Conservation (phyloP, 2,329 filamentous ascomycete species). For the Diaporthe citri region DNA sequence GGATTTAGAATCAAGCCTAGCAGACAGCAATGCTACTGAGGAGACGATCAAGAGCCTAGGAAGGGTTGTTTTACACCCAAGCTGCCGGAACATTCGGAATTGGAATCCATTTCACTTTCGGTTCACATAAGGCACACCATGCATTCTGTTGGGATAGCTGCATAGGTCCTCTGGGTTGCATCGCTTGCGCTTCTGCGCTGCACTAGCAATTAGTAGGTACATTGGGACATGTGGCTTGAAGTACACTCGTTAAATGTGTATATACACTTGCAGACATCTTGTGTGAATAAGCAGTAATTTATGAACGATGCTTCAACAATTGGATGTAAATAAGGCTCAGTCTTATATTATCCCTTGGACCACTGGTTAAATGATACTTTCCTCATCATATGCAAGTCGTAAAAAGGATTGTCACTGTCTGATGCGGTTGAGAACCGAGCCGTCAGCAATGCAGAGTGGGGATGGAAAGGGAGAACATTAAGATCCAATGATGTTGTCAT, state of each 20-base stretch:
- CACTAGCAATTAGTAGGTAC: not conserved
- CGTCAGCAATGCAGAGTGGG: not conserved
- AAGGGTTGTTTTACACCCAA: not conserved
- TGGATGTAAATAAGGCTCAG: not conserved
- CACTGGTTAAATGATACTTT: not conserved
- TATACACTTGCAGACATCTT: not conserved
- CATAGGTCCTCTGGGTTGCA: not conserved
- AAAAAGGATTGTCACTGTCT: not conserved
- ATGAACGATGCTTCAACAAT: not conserved
- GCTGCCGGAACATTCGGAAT: not conserved
- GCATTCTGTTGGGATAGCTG: too few relatives aligned
- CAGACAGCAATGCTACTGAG: not conserved
- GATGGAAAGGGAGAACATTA: not conserved
- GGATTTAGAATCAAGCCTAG: not conserved
- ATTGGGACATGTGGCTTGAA: too few relatives aligned
- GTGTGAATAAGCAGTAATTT: too few relatives aligned
- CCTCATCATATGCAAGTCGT: not conserved
- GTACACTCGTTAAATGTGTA: too few relatives aligned
- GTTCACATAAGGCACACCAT: not conserved
- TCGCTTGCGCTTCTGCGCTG: not conserved
- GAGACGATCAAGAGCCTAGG: not conserved
- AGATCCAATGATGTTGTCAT: too few relatives aligned
- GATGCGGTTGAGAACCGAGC: too few relatives aligned
- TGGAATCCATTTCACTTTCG: too few relatives aligned
- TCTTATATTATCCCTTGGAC: not conserved